Conservation (phyloP, 768 basidiomycete species). For the Boletales sp. region DNA sequence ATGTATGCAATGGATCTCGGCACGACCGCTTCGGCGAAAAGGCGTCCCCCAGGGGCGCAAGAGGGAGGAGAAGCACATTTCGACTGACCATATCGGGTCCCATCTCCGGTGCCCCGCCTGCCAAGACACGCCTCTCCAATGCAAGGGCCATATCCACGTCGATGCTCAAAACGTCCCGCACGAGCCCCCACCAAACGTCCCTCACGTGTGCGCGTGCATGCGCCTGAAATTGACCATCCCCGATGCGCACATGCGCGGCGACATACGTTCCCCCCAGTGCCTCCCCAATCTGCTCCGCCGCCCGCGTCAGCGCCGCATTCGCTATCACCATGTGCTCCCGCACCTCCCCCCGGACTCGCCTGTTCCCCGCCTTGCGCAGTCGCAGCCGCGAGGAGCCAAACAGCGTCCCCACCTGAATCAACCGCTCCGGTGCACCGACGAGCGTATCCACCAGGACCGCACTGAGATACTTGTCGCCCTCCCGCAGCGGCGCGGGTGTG, state of each 20-base stretch:
- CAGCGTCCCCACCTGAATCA: slow-evolving; percentile 70
- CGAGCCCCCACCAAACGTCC: slow-evolving; percentile 54
- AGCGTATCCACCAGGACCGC: slow-evolving; percentile 11
- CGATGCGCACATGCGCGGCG: slow-evolving; percentile 64
- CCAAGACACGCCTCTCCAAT: slow-evolving; percentile 18
- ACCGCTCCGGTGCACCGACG: slow-evolving; percentile 31
- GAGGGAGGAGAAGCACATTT: slow-evolving; percentile 25
- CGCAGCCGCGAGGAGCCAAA: slow-evolving; percentile 73
- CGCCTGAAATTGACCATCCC: slow-evolving; percentile 59
- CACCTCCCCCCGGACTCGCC: slow-evolving; percentile 42
- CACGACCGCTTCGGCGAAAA: slow-evolving; percentile 31
- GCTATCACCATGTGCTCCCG: slow-evolving; percentile 56
- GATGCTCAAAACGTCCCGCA: slow-evolving; percentile 46
- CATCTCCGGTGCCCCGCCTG: slow-evolving; percentile 12
- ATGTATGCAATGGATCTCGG: slow-evolving; percentile 35
- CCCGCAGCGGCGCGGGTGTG: slow-evolving; percentile 2
- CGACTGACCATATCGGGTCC: slow-evolving; percentile 18
- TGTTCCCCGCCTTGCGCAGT: slow-evolving; percentile 39
- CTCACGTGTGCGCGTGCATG: slow-evolving; percentile 41
- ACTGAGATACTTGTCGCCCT: slow-evolving; percentile 10
- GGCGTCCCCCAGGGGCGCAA: slow-evolving; percentile 20
- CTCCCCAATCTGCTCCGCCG: slow-evolving; percentile 42
- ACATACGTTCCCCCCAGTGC: slow-evolving; percentile 49
- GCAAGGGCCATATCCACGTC: slow-evolving; percentile 32
- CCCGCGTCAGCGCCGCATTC: slow-evolving; percentile 43